These are phyloP conservation scores for Populus tomentosa DNA, from an alignment of 441 rosid species.

Conservation along the genomic window DNA sequence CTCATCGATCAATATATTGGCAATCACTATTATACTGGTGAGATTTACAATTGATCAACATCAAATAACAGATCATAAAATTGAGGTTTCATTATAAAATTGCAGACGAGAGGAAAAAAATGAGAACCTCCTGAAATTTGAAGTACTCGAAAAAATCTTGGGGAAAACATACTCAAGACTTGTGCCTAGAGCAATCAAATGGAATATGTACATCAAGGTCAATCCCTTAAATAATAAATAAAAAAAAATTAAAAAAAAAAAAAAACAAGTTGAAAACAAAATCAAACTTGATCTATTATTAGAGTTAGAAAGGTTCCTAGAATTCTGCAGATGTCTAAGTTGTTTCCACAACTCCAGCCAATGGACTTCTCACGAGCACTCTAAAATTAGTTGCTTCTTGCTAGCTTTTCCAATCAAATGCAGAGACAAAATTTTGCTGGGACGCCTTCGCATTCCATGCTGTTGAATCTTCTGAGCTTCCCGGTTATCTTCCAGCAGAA, in stretches of 20 bases:
- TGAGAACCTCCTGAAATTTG: background rate
- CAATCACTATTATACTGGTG: background rate
- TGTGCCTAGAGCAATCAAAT: constrained; percentile 42
- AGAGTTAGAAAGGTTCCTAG: constrained; percentile 46
- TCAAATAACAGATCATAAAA: background rate
- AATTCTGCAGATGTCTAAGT: constrained; percentile 33
- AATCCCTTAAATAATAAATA: constrained; percentile 17
- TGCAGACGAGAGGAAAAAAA: background rate
- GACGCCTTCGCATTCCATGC: constrained; percentile 42
- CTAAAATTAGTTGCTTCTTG: constrained; percentile 41
- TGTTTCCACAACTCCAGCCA: constrained; percentile 19
- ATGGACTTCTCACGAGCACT: constrained; percentile 20
- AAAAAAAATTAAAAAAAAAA: background rate
- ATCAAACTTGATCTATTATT: constrained; percentile 27
- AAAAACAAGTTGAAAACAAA: background rate
- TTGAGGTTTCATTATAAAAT: background rate
- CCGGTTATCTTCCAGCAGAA: constrained; percentile 11
- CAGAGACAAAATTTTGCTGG: constrained; percentile 44
- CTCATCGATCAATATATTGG: background rate
- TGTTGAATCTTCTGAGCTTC: constrained; percentile 19
- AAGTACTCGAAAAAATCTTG: constrained; percentile 13
- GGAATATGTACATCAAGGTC: constrained; percentile 33
- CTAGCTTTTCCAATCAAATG: constrained; percentile 31
- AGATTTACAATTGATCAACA: background rate
- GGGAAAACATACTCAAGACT: constrained; percentile 25